These are phyloP conservation scores for Zanthoxylum bungeanum DNA, from an alignment of 345 rosid species.

Conservation along the genomic window DNA sequence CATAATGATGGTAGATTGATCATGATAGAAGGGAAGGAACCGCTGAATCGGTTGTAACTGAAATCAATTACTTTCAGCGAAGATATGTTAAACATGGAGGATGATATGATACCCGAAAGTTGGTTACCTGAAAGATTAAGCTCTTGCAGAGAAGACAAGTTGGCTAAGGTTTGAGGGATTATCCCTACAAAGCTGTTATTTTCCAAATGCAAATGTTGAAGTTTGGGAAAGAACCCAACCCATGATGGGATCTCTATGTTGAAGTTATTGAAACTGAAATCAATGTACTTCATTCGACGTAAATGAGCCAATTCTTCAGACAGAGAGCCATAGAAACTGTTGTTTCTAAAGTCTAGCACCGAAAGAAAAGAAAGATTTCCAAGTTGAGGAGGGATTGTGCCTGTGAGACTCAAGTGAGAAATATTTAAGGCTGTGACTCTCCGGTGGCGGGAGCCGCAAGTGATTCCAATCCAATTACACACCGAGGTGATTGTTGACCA, in stretches of 20 bases:
- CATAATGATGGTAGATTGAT: background rate
- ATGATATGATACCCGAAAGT: background rate
- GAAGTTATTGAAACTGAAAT: background rate
- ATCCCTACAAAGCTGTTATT: slow-evolving; percentile 13
- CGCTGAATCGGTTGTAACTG: background rate
- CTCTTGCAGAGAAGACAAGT: background rate
- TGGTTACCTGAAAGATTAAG: background rate
- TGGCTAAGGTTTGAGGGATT: background rate
- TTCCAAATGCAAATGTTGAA: background rate
- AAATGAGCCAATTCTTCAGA: slow-evolving; percentile 16
- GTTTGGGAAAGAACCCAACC: slow-evolving; percentile 4
- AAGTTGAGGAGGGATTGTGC: slow-evolving; percentile 19
- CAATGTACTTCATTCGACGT: slow-evolving; percentile 1
- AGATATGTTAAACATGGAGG: background rate
- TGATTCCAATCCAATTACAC: background rate
- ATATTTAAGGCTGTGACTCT: slow-evolving; percentile 22
- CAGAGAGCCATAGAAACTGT: slow-evolving; percentile 13
- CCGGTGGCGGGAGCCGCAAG: slow-evolving; percentile 3
- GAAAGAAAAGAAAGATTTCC: slow-evolving; percentile 23
- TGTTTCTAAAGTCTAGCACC: background rate
- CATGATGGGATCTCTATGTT: slow-evolving; percentile 10
- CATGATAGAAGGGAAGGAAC: background rate
- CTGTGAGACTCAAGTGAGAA: slow-evolving; percentile 8
- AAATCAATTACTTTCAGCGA: background rate
- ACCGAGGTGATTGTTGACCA: background rate